Evolutionary conservation across 306 rosid species (phyloP), one percentile per base, ranked within the genome.

Genomic region (Carpinus viminea): DNA sequence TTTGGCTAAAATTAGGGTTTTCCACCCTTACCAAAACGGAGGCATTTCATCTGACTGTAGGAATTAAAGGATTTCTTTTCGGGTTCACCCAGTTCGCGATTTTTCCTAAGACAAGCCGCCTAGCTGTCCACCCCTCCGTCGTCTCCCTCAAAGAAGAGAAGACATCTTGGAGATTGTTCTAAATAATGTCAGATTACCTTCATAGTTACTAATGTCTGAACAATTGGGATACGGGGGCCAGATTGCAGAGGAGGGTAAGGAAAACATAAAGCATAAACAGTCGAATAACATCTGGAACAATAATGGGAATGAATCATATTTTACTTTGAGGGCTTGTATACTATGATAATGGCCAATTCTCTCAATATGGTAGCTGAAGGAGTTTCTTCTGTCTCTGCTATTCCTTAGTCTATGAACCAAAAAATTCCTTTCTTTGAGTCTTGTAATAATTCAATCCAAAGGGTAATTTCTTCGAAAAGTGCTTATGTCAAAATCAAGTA

Each of bases 191-290:
- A 81, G 71, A 20, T 31, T 65, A 8, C 50, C 69, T 73, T 72
- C 50, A 69, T 79, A 70, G 16, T n/a, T 79, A 48, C 53, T 56
- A 68, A 62, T 79, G 70, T 70, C 46, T 55, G 83, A 66, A 84
- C 88, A 87, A 66, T 28, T 56, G 3, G 0, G 0, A 71, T 70
- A 87, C 10, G 90, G 90, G 56, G 56, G 52, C 48, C 47, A 38
- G 24, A 65, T 65, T 4, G 48, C 21, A 36, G 12, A 65, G 26
- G 48, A 16, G 50, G 46, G 21, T 45, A 17, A 62, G 47, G 13
- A 10, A 1, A 1, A 51, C 74, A 53, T 48, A 85, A 59, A 88
- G 79, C 46, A 74, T 61, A 26, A 81, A 7, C 64, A 74, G 45
- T 20, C 68, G 64, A 74, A 79, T 55, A 48, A 53, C 16, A 54